Percentiles rank a stretch among this genome's conserved stretches.
phyloP scores from a whole-genome alignment of 495 filamentous ascomycete genomes.

The Cercophora scortea region DNA sequence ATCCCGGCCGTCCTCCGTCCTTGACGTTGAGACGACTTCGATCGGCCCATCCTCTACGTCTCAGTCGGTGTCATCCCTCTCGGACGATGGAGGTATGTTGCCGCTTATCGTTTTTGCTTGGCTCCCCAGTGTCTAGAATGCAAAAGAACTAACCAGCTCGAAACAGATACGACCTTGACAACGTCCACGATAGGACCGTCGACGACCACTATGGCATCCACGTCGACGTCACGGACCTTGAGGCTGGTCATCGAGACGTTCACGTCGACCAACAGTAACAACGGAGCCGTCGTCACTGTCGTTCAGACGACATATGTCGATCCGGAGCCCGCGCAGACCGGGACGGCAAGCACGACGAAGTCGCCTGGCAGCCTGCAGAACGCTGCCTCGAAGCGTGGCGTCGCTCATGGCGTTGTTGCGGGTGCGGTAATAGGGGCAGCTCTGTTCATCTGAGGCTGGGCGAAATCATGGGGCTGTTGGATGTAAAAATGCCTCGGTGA shows the following conservation, averaged over 20 bases:
- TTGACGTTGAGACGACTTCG: background rate
- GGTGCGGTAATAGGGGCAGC: constrained; percentile 22
- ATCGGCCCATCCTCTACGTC: background rate
- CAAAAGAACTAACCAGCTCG: background rate
- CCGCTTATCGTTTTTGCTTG: constrained; percentile 1
- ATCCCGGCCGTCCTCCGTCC: background rate
- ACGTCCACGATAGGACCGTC: background rate
- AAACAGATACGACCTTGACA: constrained; percentile 12
- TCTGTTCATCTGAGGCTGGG: constrained; percentile 2
- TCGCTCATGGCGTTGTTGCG: constrained; percentile 12
- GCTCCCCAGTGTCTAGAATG: background rate
- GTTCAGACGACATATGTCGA: constrained; percentile 19
- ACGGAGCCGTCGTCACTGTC: constrained; percentile 14
- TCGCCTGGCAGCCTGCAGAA: constrained; percentile 29
- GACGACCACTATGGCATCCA: background rate
- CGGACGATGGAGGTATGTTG: constrained; percentile 19
- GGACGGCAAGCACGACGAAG: constrained; percentile 7
- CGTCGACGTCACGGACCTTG: background rate
- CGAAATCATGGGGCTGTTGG: too few relatives aligned
- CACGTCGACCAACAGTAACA: background rate
- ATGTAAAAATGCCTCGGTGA: too few relatives aligned
- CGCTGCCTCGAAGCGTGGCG: constrained; percentile 8
- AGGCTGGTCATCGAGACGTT: background rate
- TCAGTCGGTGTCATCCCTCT: constrained; percentile 10
- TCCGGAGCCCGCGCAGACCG: constrained; percentile 4